A percentile compares a stretch with the other conserved stretches of the same genome.
These are phyloP conservation scores for Phytophthora sansomeana DNA, from an alignment of 352 stramenopile species.

Conservation along the genomic window DNA sequence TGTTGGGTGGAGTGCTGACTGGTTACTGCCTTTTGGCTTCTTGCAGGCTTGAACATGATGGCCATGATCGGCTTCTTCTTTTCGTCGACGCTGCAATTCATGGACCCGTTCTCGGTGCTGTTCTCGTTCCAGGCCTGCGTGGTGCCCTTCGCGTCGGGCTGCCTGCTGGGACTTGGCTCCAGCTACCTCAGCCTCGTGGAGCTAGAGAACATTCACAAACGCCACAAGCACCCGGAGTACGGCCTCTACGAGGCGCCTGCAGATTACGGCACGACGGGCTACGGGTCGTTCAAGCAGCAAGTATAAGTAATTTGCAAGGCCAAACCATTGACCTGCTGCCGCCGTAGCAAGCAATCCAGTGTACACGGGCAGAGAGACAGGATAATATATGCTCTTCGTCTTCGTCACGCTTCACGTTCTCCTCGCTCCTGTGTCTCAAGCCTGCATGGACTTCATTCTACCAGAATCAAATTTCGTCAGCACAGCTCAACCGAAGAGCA, in stretches of 20 bases:
- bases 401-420: constrained; percentile 13
- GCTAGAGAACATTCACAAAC: constrained; percentile 81
- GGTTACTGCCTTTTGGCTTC: constrained; percentile 8
- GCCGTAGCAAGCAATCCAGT: constrained; percentile 25
- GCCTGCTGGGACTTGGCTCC: constrained; percentile 67
- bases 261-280: constrained; percentile 46
- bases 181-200: constrained; percentile 79
- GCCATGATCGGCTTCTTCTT: constrained; percentile 77
- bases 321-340: constrained; percentile 24
- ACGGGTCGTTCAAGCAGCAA: constrained; percentile 50
- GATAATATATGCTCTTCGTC: constrained; percentile 47
- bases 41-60: constrained; percentile 67
- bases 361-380: constrained; percentile 27
- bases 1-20: constrained; percentile 23
- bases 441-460: background rate
- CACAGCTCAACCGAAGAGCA: constrained; percentile 47
- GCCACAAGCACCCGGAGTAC: constrained; percentile 85
- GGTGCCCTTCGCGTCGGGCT: constrained; percentile 74
- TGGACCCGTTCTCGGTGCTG: constrained; percentile 82
- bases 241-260: constrained; percentile 61
- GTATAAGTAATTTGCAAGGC: constrained; percentile 37
- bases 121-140: constrained; percentile 82
- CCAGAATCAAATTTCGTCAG: background rate
- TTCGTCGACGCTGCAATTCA: constrained; percentile 84
- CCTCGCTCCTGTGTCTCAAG: constrained; percentile 15